Evolutionary conservation across 768 basidiomycete species (phyloP), one percentile per base, ranked within the genome.

Genomic region (Suillus tomentosus): DNA sequence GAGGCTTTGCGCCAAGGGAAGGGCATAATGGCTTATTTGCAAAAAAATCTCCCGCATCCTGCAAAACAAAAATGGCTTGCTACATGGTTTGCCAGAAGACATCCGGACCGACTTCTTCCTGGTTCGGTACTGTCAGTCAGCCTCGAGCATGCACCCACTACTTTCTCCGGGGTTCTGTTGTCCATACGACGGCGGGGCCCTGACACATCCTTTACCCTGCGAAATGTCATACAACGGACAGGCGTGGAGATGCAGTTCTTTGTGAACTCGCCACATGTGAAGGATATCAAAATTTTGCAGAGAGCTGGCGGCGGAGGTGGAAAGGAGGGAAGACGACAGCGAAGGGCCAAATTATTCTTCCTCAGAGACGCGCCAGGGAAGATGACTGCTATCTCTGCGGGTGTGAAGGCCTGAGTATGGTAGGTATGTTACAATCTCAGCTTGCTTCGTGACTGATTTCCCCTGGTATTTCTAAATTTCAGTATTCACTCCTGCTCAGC

Each of bases 221-320:
- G 96, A 67, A 98, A 98, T 77, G 86, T 97, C 68, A 84, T 99
- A 60, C 91, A 94, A 70, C 84, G 94, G 67, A 94, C 91, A 14
- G 96, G 95, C 14, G 90, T 97, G 45, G 96, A 98, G 81, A 90
- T 94, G 90, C 90, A 90, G 72, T 92, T 94, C 79, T 95, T 90
- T 74, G 87, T 89, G 67, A 87, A 86, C 71, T 92, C 91, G 60
- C 96, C 96, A 36, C 85, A 93, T 72, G 71, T 99, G 77, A 94
- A 92, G 81, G 88, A 91, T 62, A 90, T 99, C 77, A 88, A 88
- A 77, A 79, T 98, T 65, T 79, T 95, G 64, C 84, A 86, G 77
- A 80, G 78, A 68, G 88, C 90, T 62, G 77, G 78, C 22, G 71
- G 68, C n/a, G 68, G 67, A 22, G 71, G 72, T 4, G 73, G 76